phyloP scores from a whole-genome alignment of 768 basidiomycete genomes.

The Kwoniella mangroviensis region DNA sequence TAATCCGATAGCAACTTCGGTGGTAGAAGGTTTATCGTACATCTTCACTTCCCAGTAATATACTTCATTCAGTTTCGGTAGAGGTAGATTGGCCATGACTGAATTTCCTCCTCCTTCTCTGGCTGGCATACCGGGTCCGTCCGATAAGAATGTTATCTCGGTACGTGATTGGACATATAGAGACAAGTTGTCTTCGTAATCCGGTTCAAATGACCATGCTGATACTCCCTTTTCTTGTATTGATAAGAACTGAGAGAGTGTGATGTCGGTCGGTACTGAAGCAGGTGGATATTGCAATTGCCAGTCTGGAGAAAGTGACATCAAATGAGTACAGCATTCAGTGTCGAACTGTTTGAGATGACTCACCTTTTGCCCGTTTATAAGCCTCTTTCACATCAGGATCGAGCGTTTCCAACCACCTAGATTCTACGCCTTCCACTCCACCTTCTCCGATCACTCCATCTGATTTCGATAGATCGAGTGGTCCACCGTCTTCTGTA shows the following conservation, averaged over 20 bases:
- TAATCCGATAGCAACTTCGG: constrained; percentile 87
- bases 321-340: background rate
- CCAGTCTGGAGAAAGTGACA: constrained; percentile 53
- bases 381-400: constrained; percentile 74
- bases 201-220: constrained; percentile 98
- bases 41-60: constrained; percentile 99
- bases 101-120: constrained; percentile 91
- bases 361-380: constrained; percentile 81
- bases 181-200: constrained; percentile 91
- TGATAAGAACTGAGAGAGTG: constrained; percentile 94
- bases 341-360: background rate
- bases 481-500: constrained; percentile 81
- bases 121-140: constrained; percentile 63
- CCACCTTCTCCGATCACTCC: constrained; percentile 85
- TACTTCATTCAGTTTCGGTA: constrained; percentile 97
- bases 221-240: constrained; percentile 99
- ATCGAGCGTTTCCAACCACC: constrained; percentile 85
- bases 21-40: constrained; percentile 89
- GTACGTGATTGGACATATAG: constrained; percentile 93
- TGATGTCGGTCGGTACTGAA: constrained; percentile 97
- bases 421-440: constrained; percentile 84
- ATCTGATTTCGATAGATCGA: constrained; percentile 91
- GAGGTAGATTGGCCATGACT: constrained; percentile 93
- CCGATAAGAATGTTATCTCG: constrained; percentile 88
- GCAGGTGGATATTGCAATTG: constrained; percentile 84